Conservation (phyloP, 345 rosid species). For the Murraya koenigii region DNA sequence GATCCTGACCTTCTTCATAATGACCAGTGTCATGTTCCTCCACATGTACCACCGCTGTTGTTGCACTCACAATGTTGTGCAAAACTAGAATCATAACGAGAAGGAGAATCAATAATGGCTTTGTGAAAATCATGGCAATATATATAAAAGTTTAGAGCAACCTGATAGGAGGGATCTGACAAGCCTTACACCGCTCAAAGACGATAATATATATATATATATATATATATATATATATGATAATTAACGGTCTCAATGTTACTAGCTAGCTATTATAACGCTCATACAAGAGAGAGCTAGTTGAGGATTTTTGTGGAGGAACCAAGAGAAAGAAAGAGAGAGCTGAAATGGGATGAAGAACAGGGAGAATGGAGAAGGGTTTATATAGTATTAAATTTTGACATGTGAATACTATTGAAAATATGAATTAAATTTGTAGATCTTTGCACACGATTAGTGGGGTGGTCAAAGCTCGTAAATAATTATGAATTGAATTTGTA, state of each 20-base stretch:
- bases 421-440: too few relatives aligned
- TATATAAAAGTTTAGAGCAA: too few relatives aligned
- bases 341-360: not conserved
- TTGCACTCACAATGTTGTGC: not conserved
- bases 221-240: too few relatives aligned
- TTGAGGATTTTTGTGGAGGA: not conserved
- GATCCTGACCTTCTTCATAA: not conserved
- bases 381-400: not conserved
- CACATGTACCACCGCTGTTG: not conserved
- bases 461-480: not conserved
- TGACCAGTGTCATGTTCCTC: not conserved
- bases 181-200: too few relatives aligned
- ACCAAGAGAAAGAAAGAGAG: too few relatives aligned
- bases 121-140: not conserved
- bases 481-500: not conserved
- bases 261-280: too few relatives aligned
- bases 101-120: not conserved
- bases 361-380: not conserved
- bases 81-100: not conserved
- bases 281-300: too few relatives aligned
- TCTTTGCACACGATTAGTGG: not conserved
- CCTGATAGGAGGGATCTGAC: too few relatives aligned
- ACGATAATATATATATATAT: too few relatives aligned
- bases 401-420: too few relatives aligned
- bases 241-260: too few relatives aligned